phyloP scores from a whole-genome alignment of 2,329 filamentous ascomycete species.

The Purpureocillium takamizusanense region DNA sequence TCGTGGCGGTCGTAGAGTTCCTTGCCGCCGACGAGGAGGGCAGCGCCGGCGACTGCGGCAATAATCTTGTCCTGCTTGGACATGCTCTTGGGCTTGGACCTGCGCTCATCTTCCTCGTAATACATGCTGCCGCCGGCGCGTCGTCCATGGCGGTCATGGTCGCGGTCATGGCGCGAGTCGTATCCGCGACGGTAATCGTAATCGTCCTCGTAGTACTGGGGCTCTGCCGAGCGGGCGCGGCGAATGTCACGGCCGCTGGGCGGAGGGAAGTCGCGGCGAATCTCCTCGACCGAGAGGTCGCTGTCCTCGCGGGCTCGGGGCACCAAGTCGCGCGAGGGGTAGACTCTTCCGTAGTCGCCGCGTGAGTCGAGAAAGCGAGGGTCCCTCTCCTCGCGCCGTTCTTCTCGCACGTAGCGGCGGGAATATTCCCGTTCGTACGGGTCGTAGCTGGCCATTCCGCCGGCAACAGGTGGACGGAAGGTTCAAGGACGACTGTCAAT shows the following conservation, averaged over 20 bases:
- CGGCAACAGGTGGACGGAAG: background rate
- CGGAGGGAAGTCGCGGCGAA: conserved; percentile 76
- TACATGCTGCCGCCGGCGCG: conserved; percentile 39
- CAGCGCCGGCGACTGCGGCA: conserved; percentile 55
- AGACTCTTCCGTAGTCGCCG: conserved; percentile 34
- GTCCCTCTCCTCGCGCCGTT: conserved; percentile 40
- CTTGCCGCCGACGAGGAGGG: conserved; percentile 56
- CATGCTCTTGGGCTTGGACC: conserved; percentile 36
- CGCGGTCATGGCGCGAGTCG: conserved; percentile 30
- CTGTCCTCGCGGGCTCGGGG: conserved; percentile 61
- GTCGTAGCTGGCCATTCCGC: conserved; percentile 39
- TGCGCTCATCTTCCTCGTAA: conserved; percentile 50
- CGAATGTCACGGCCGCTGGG: conserved; percentile 45
- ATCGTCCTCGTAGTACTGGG: conserved; percentile 46
- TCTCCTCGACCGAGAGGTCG: conserved; percentile 69
- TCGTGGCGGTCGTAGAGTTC: conserved; percentile 57
- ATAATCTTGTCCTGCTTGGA: conserved; percentile 58
- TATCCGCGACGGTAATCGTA: conserved; percentile 40
- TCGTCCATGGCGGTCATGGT: conserved; percentile 30
- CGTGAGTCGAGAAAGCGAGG: conserved; percentile 44
- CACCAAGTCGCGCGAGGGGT: conserved; percentile 43
- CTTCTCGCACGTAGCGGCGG: conserved; percentile 45
- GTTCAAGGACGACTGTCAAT: too few relatives aligned
- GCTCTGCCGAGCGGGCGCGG: conserved; percentile 56
- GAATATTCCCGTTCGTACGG: conserved; percentile 42